phyloP scores from a whole-genome alignment of 495 filamentous ascomycete genomes.

The Aspergillus campestris region DNA sequence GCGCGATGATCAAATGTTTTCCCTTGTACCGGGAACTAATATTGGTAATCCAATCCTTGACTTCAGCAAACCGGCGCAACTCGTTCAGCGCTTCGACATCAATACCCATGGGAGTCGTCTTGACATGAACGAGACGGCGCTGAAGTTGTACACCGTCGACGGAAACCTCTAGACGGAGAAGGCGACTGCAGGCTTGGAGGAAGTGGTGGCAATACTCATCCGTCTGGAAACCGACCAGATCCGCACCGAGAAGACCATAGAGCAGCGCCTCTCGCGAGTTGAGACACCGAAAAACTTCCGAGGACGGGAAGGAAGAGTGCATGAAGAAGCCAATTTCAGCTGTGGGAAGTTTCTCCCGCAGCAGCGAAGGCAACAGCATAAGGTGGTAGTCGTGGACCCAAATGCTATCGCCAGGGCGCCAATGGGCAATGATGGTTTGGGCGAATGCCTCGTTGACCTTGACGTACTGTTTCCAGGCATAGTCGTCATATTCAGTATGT shows the following conservation, averaged over 20 bases:
- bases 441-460: slow-evolving; percentile 83
- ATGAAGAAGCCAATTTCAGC: slow-evolving; percentile 90
- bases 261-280: slow-evolving; percentile 68
- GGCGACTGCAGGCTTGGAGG: slow-evolving; percentile 77
- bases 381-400: slow-evolving; percentile 94
- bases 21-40: slow-evolving; percentile 64
- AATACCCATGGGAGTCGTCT: slow-evolving; percentile 37
- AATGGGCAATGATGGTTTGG: slow-evolving; percentile 71
- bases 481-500: slow-evolving; percentile 88
- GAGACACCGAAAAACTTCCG: slow-evolving; percentile 82
- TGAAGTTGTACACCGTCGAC: slow-evolving; percentile 72
- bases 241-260: slow-evolving; percentile 80
- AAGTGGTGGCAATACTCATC: slow-evolving; percentile 89
- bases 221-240: slow-evolving; percentile 85
- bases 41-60: slow-evolving; percentile 61
- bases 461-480: slow-evolving; percentile 88
- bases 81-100: slow-evolving; percentile 60
- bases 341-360: slow-evolving; percentile 67
- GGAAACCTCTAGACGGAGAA: slow-evolving; percentile 71
- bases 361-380: slow-evolving; percentile 68
- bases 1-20: slow-evolving; percentile 77
- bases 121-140: slow-evolving; percentile 74
- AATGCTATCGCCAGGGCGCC: slow-evolving; percentile 76
- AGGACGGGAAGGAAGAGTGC: slow-evolving; percentile 85
- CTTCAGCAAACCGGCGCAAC: slow-evolving; percentile 57